These are phyloP conservation scores for Gentiana dahurica DNA, from an alignment of 257 asterid genomes.

Conservation along the genomic window DNA sequence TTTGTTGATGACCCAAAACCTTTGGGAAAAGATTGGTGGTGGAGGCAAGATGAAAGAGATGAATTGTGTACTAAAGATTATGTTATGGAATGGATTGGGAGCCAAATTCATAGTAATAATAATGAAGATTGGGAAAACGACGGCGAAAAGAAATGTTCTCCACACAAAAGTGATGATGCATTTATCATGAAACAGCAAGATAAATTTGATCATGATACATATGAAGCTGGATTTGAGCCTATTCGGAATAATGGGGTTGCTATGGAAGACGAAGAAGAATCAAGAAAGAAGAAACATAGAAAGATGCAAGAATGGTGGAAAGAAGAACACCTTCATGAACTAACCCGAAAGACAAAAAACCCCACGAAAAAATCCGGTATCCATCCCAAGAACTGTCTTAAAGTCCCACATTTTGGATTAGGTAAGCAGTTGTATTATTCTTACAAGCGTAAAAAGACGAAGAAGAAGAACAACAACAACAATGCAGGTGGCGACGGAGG, in stretches of 20 bases:
- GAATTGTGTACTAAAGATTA: constrained; percentile 86
- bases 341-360: constrained; percentile 24
- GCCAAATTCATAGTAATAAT: constrained; percentile 53
- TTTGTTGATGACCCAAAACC: constrained; percentile 30
- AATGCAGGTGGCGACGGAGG: constrained; percentile 16
- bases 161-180: constrained; percentile 16
- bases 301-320: constrained; percentile 99
- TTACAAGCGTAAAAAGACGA: constrained; percentile 24
- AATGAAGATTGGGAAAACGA: constrained; percentile 43
- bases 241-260: constrained; percentile 11
- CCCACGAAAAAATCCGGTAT: constrained; percentile 11
- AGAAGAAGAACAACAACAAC: constrained; percentile 12
- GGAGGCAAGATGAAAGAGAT: constrained; percentile 94
- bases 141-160: constrained; percentile 41
- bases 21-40: constrained; percentile 99
- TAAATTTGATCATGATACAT: constrained; percentile 21
- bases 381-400: constrained; percentile 25
- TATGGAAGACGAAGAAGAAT: constrained; percentile 30
- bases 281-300: constrained; percentile 47
- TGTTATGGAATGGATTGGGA: constrained; percentile 95
- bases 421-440: constrained; percentile 35
- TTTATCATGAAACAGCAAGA: constrained; percentile 10
- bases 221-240: constrained; percentile 23
- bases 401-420: constrained; percentile 52
- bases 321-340: constrained; percentile 66